Conservation (phyloP, 2,329 filamentous ascomycete genomes). For the Colletotrichum destructivum region DNA sequence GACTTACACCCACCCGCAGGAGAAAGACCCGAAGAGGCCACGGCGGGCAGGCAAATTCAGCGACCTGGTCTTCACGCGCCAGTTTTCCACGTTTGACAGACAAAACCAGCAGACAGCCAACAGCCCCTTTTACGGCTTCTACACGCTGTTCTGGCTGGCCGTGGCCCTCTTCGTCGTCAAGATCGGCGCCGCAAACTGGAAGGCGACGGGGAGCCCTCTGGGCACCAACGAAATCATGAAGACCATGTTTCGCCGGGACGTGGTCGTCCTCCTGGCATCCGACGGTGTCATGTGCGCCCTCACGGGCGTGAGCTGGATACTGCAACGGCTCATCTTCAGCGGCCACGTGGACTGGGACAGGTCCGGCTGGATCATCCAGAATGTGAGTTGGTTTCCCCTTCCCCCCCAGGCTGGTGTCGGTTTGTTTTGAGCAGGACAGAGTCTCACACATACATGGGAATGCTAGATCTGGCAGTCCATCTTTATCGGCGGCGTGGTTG, state of each 20-base stretch:
- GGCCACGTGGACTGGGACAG: slow-evolving; percentile 77
- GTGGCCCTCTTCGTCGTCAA: slow-evolving; percentile 77
- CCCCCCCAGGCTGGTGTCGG: neutral
- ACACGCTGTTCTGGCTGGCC: slow-evolving; percentile 83
- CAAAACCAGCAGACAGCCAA: slow-evolving; percentile 76
- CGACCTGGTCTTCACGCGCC: slow-evolving; percentile 77
- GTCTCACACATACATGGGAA: neutral
- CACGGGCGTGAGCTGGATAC: slow-evolving; percentile 75
- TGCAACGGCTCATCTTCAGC: slow-evolving; percentile 74
- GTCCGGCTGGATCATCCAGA: slow-evolving; percentile 81
- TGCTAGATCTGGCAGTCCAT: slow-evolving; percentile 75
- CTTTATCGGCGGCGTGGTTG: slow-evolving; percentile 75
- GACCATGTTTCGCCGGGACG: slow-evolving; percentile 72
- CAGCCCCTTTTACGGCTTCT: slow-evolving; percentile 84
- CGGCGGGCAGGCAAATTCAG: slow-evolving; percentile 52
- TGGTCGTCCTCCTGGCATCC: slow-evolving; percentile 70
- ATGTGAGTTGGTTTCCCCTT: slow-evolving; percentile 58
- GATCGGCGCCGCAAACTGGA: slow-evolving; percentile 78
- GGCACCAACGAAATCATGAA: slow-evolving; percentile 81
- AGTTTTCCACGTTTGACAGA: slow-evolving; percentile 82
- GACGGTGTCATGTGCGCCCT: slow-evolving; percentile 79
- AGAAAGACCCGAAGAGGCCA: slow-evolving; percentile 34
- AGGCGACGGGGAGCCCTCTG: slow-evolving; percentile 76
- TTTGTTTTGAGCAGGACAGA: neutral
- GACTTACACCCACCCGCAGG: slow-evolving; percentile 15